Base-by-base conservation (phyloP, 1,139 yeast species). In the Cylindricascospora bacillispora region DNA sequence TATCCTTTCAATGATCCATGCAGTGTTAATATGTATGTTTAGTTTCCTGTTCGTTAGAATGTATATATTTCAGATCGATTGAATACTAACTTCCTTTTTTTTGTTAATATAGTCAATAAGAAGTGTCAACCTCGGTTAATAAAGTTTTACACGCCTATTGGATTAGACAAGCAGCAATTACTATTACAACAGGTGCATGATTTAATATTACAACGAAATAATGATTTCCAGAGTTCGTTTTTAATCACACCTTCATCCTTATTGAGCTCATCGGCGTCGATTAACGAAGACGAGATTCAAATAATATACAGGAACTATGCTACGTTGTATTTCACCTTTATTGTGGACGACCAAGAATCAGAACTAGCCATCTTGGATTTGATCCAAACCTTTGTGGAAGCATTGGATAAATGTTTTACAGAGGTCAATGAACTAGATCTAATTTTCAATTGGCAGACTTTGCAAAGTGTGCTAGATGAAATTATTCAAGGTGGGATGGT, bases 401-500 rank as follows among this genome's bases (percentile, higher is more conserved):
- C 93, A 33, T 64, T 89, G 38, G 95, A 89, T 52, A 72, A 79
- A 38, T 89, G 98, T 54, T 89, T 89, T 56, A 75, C 76, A 40
- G 86, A 86, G 46, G 99, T 89, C 5, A 86, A 95, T 54, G 99
- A 89, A 52, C 65, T 89, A 41, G 98, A 89, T 54, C 63, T 89
- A 43, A 95, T 92, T 15, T 86, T 85, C 56, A 95, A 95, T 15
- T 89, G 97, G 95, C 95, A 89, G 55, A 93, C 85, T 10, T 60
- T 89, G 25, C 93, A 89, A 49, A 79, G 94, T 2, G 95, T 89
- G 4, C 58, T 89, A 33, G 89, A 79, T 49, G 97, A 92, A 47
- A 80, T 89, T 24, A 79, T 89, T 1, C 98, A 89, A 52, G 98
- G 97, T 17, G 99, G 99, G 0, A 78, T 92, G 93, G 98, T 89